A percentile compares a stretch with the other conserved stretches of the same genome.
phyloP scores from a whole-genome alignment of 2,329 filamentous ascomycete genomes.

The Neonectria neomacrospora region DNA sequence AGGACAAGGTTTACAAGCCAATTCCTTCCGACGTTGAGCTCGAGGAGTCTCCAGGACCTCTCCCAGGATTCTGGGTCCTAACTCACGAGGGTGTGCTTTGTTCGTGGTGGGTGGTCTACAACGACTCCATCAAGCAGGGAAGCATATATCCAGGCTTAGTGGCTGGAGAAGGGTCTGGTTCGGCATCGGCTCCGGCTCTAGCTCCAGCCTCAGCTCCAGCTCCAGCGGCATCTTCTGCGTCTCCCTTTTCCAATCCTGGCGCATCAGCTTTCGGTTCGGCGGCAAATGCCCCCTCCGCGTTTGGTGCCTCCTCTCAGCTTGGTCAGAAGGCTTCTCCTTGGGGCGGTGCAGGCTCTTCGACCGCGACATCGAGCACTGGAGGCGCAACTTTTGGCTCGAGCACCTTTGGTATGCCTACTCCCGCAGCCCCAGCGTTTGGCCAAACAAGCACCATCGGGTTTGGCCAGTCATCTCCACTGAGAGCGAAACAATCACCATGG shows the following conservation, averaged over 20 bases:
- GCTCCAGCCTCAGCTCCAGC: constrained; percentile 44
- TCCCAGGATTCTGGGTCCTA: constrained; percentile 85
- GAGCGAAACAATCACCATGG: constrained; percentile 66
- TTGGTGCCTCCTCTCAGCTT: constrained; percentile 60
- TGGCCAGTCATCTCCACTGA: constrained; percentile 62
- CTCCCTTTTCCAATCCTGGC: constrained; percentile 45
- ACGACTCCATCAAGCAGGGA: constrained; percentile 81
- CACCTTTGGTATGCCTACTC: constrained; percentile 55
- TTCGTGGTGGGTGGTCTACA: constrained; percentile 93
- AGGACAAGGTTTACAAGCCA: constrained; percentile 80
- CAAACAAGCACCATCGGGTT: constrained; percentile 62
- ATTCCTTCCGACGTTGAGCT: constrained; percentile 82
- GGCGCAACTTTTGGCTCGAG: constrained; percentile 58
- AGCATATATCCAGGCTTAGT: constrained; percentile 78
- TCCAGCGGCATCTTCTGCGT: constrained; percentile 45
- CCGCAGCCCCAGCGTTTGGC: constrained; percentile 60
- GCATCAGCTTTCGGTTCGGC: constrained; percentile 56
- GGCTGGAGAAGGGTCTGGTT: constrained; percentile 54
- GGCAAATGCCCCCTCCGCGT: constrained; percentile 53
- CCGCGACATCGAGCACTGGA: constrained; percentile 46
- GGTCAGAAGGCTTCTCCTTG: constrained; percentile 65
- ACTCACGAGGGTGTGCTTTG: constrained; percentile 89
- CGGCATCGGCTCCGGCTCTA: constrained; percentile 44
- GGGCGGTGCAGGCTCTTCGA: constrained; percentile 51
- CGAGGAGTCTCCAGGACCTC: constrained; percentile 79